Conservation (phyloP, 2,329 filamentous ascomycete species). For the Aspergillus quadrilineatus region DNA sequence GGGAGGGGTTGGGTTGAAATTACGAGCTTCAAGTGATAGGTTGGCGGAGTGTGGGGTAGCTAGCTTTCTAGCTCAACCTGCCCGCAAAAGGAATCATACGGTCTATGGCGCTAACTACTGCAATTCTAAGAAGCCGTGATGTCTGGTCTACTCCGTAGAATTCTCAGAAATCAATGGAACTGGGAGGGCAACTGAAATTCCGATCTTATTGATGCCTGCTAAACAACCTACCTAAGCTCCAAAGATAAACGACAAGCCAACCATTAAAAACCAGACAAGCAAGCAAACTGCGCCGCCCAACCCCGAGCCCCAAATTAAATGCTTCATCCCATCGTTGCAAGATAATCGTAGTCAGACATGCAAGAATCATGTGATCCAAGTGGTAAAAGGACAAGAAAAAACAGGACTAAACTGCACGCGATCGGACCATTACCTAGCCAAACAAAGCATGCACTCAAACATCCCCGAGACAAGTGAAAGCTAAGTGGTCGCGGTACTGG, state of each 20-base stretch:
- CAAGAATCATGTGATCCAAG: slow-evolving; percentile 1
- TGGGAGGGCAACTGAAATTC: too few relatives aligned
- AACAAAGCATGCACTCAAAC: not conserved
- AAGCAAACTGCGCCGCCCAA: not conserved
- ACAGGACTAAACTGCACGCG: not conserved
- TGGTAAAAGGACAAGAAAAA: not conserved
- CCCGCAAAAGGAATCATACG: not conserved
- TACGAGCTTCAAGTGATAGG: not conserved
- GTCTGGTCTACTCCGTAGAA: too few relatives aligned
- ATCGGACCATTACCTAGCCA: not conserved
- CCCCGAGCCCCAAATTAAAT: slow-evolving; percentile 4
- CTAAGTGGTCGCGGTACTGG: slow-evolving; percentile 31
- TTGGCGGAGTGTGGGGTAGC: slow-evolving; percentile 9
- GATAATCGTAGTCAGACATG: slow-evolving; percentile 10
- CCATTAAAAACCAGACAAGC: not conserved
- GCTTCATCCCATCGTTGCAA: slow-evolving; percentile 15
- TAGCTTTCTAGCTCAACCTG: not conserved
- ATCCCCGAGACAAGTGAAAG: not conserved
- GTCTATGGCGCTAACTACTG: too few relatives aligned
- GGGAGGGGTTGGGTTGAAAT: not conserved
- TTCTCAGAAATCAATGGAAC: too few relatives aligned
- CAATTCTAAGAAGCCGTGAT: too few relatives aligned
- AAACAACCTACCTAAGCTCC: too few relatives aligned
- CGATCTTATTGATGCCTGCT: too few relatives aligned
- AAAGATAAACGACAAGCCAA: not conserved